Percentiles rank a stretch among this genome's conserved stretches.
Conservation (phyloP, 257 asterid species). For the Phtheirospermum japonicum region DNA sequence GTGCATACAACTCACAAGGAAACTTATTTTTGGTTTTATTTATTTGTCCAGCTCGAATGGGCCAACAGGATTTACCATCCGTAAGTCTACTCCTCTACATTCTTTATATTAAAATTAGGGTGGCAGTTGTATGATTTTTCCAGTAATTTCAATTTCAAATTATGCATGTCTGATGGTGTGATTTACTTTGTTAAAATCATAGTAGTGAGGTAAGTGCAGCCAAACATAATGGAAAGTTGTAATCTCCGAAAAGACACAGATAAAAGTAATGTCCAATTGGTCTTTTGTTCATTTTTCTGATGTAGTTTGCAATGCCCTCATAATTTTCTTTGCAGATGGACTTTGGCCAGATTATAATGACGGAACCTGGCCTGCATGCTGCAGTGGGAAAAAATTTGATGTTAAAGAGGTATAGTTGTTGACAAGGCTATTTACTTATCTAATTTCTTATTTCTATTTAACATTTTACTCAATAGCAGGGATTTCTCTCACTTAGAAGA, state of each 20-base stretch:
- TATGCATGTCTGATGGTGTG: constrained; percentile 12
- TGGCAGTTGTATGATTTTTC: constrained; percentile 13
- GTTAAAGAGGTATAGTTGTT: constrained; percentile 48
- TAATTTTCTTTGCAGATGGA: constrained; percentile 64
- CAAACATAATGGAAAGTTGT: constrained; percentile 3
- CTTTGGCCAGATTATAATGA: constrained; percentile 93
- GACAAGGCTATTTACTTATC: background rate
- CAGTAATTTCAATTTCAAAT: constrained; percentile 3
- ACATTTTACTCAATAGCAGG: background rate
- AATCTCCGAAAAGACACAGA: constrained; percentile 7
- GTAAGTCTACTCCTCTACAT: constrained; percentile 46
- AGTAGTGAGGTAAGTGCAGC: constrained; percentile 14
- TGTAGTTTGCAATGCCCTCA: constrained; percentile 19
- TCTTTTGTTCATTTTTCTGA: constrained; percentile 8
- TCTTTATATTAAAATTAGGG: background rate
- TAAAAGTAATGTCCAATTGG: constrained; percentile 14
- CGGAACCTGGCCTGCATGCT: constrained; percentile 93
- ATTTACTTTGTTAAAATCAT: background rate
- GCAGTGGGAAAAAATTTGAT: constrained; percentile 63
- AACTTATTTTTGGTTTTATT: constrained; percentile 30
- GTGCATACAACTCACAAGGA: constrained; percentile 19
- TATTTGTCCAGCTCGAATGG: constrained; percentile 60
- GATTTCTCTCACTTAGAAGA: constrained; percentile 9
- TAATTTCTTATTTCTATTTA: background rate
- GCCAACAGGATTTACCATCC: constrained; percentile 71